These are phyloP conservation scores for Penicillium waksmanii DNA, from an alignment of 495 filamentous ascomycete species.

Conservation along the genomic window DNA sequence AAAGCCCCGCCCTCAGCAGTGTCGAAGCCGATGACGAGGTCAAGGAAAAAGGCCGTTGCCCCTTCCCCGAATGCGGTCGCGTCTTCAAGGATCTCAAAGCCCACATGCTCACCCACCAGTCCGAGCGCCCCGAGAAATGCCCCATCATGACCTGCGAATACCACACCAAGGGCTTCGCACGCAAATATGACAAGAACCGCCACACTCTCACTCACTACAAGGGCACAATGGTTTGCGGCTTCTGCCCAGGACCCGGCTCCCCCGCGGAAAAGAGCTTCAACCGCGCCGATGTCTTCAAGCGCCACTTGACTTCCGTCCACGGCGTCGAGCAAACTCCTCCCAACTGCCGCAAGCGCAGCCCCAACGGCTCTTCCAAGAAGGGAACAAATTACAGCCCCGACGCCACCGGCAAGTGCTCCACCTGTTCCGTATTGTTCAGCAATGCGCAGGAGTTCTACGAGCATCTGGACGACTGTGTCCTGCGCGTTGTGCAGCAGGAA, in stretches of 20 bases:
- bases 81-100: slow-evolving; percentile 95
- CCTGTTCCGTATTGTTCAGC: slow-evolving; percentile 86
- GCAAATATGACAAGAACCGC: slow-evolving; percentile 99
- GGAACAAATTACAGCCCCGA: slow-evolving; percentile 65
- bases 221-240: slow-evolving; percentile 98
- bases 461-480: slow-evolving; percentile 97
- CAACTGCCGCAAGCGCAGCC: slow-evolving; percentile 88
- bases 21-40: slow-evolving; percentile 63
- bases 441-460: slow-evolving; percentile 99
- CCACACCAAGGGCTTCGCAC: slow-evolving; percentile 91
- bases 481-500: slow-evolving; percentile 95
- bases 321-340: slow-evolving; percentile 94
- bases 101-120: slow-evolving; percentile 95
- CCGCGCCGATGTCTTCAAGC: slow-evolving; percentile 97
- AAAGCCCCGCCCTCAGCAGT: slow-evolving; percentile 55
- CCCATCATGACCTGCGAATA: slow-evolving; percentile 94
- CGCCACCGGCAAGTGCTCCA: slow-evolving; percentile 93
- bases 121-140: slow-evolving; percentile 94
- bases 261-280: slow-evolving; percentile 98
- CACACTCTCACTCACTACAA: slow-evolving; percentile 99
- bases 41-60: slow-evolving; percentile 74
- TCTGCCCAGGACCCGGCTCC: slow-evolving; percentile 91
- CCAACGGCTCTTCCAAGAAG: slow-evolving; percentile 54
- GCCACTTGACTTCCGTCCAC: slow-evolving; percentile 92
- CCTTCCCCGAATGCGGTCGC: slow-evolving; percentile 81